phyloP scores from a whole-genome alignment of 1,139 yeast species.

The Taphrina betulina region DNA sequence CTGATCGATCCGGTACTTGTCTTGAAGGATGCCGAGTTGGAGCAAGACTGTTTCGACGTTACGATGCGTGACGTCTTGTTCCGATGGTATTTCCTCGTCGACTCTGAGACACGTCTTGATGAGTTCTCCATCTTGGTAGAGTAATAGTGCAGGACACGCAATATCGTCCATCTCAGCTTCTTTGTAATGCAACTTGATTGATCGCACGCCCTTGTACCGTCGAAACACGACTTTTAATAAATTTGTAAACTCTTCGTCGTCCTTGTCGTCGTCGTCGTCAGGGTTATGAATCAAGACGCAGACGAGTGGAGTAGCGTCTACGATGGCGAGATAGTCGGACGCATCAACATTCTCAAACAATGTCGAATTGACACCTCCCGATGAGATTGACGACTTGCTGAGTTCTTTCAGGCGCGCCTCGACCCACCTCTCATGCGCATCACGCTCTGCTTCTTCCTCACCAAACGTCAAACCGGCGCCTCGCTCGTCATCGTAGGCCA shows the following conservation, averaged over 20 bases:
- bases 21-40: conserved; percentile 18
- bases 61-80: not conserved
- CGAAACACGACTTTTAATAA: conserved; percentile 2
- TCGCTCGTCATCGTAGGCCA: too few relatives aligned
- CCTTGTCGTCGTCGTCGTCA: not conserved
- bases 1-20: conserved; percentile 3
- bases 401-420: conserved; percentile 33
- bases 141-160: conserved; percentile 35
- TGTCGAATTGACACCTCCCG: not conserved
- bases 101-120: conserved; percentile 33
- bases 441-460: conserved; percentile 24
- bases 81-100: conserved; percentile 33
- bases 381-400: not conserved
- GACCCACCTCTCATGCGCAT: conserved; percentile 32
- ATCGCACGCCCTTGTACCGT: conserved; percentile 18
- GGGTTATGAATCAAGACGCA: conserved; percentile 31
- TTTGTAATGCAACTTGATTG: conserved; percentile 12
- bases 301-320: conserved; percentile 25
- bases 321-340: conserved; percentile 19
- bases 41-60: conserved; percentile 30
- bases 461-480: too few relatives aligned
- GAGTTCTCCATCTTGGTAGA: conserved; percentile 33
- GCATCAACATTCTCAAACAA: conserved; percentile 24
- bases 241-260: not conserved
- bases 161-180: conserved; percentile 34